phyloP scores from a whole-genome alignment of 306 rosid genomes.

The Ochetophila trinervis region DNA sequence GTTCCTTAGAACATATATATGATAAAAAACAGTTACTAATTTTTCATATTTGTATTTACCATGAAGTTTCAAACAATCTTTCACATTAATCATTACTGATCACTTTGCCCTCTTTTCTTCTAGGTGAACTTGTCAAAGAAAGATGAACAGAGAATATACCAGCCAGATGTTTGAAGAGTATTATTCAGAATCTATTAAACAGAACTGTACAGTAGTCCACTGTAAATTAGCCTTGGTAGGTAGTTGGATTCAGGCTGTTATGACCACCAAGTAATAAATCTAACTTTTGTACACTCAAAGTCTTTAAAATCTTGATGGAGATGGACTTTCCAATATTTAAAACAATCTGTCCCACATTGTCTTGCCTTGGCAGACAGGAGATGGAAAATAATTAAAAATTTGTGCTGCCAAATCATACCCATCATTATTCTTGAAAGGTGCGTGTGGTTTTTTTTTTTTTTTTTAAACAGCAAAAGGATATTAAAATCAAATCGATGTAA shows the following conservation, averaged over 20 bases:
- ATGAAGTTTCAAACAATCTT: too few relatives aligned
- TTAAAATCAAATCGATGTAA: too few relatives aligned
- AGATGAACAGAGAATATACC: slow-evolving; percentile 31
- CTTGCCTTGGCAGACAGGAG: slow-evolving; percentile 18
- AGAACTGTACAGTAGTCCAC: not conserved
- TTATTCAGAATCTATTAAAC: not conserved
- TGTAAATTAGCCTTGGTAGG: not conserved
- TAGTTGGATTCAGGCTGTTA: not conserved
- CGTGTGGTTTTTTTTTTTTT: not conserved
- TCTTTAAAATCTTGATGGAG: slow-evolving; percentile 12
- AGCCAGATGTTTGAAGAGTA: slow-evolving; percentile 7
- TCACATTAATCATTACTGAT: slow-evolving; percentile 14
- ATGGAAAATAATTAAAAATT: slow-evolving; percentile 10
- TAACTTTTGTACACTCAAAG: slow-evolving; percentile 6
- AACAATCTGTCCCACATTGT: slow-evolving; percentile 9
- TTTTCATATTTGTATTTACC: too few relatives aligned
- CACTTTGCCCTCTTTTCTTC: not conserved
- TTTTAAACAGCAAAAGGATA: too few relatives aligned
- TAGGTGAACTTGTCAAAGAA: slow-evolving; percentile 41
- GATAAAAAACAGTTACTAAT: too few relatives aligned
- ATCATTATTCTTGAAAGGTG: slow-evolving; percentile 7
- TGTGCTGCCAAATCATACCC: slow-evolving; percentile 8
- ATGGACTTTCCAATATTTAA: slow-evolving; percentile 6
- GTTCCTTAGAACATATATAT: too few relatives aligned
- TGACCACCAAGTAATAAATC: not conserved